These are phyloP conservation scores for Solanum medicagineum DNA, from an alignment of 257 asterid genomes.

Conservation along the genomic window DNA sequence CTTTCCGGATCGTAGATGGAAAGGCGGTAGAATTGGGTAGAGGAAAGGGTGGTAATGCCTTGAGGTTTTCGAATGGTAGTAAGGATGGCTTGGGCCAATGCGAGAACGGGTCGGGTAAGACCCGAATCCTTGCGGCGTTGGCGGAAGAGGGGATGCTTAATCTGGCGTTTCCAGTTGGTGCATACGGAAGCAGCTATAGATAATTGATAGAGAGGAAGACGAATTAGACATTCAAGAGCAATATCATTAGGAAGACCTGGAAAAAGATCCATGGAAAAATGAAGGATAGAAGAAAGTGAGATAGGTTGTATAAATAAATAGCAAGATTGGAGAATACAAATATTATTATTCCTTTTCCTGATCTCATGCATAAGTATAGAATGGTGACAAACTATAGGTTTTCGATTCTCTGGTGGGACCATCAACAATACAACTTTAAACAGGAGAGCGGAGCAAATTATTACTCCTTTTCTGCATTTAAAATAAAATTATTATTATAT, in stretches of 20 bases:
- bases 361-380: background rate
- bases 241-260: slow-evolving; percentile 18
- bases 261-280: slow-evolving; percentile 21
- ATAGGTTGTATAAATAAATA: background rate
- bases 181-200: slow-evolving; percentile 7
- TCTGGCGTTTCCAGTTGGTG: background rate
- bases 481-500: too few relatives aligned
- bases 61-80: background rate
- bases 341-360: background rate
- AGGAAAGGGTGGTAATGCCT: background rate
- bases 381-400: background rate
- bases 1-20: slow-evolving; percentile 1
- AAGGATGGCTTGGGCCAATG: background rate
- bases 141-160: background rate
- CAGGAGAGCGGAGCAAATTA: too few relatives aligned
- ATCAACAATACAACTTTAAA: too few relatives aligned
- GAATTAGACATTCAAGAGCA: slow-evolving; percentile 9
- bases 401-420: background rate
- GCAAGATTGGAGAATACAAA: background rate
- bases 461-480: too few relatives aligned
- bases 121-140: background rate
- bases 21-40: background rate
- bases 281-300: background rate
- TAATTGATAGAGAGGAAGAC: slow-evolving; percentile 3
- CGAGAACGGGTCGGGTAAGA: slow-evolving; percentile 8